Base-by-base conservation (phyloP, 768 basidiomycete genomes). In the Collybia sp. region DNA sequence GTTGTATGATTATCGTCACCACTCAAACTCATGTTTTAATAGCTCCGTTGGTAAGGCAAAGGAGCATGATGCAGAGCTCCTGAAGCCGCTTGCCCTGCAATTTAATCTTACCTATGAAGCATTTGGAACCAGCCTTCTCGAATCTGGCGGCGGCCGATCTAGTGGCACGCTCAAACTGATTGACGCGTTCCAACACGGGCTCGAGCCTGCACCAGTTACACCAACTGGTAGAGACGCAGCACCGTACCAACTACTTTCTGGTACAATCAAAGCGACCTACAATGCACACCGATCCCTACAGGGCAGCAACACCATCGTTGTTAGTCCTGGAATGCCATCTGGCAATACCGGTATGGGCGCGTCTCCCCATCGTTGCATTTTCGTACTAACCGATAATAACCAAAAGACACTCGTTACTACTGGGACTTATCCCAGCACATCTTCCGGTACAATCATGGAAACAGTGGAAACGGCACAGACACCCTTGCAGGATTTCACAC, bases 181-280 rank as follows among this genome's bases (percentile, higher is more conserved):
- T 34, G 78, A 77, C 45, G 74, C 77, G 0, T 80, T 65, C 45
- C 62, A 60, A 12, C 68, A 64, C 3, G 75, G 70, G 6, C 63
- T 86, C 6, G 82, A 86, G 52, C 85, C 85, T 12, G 85, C 88
- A 2, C 85, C 84, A 0, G 62, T 85, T 32, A 79, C 84, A 40
- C 70, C 80, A 52, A 69, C 66, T 9, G 70, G 69, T 40, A 55
- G 64, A 44, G 66, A 68, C 20, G 70, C 73, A 30, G 62, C 57
- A 11, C 68, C 79, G 13, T 85, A 72, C 49, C 60, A 65, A 42
- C 52, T 85, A 9, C 67, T 85, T 16, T 76, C 80, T 32, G 84
- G 82, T 12, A 81, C 78, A 1, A 85, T 85, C 57, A 83, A 79
- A 53, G 74, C 81, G 1, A 68, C 79, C 6, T 82, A 72, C 57